Base-by-base conservation (phyloP, 2,329 filamentous ascomycete species). In the Cercospora janseana region DNA sequence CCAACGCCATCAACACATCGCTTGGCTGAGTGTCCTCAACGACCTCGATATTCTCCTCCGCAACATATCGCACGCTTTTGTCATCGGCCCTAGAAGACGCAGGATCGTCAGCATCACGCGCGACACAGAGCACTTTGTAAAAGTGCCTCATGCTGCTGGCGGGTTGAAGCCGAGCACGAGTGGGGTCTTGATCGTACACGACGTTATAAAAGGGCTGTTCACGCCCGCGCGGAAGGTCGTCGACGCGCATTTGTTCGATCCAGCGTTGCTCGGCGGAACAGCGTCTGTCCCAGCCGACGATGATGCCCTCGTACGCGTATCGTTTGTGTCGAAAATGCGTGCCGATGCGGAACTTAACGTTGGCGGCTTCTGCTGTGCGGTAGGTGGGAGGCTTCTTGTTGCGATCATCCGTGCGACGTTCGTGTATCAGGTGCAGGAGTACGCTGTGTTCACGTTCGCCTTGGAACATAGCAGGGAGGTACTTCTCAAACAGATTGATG, bases 311-410 rank as follows among this genome's bases (percentile, higher is more conserved):
- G 66, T 92, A 95, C 15, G 79, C 74, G 66, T 93, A 95, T 37
- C 90, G 80, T 54, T 77, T 82, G 70, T 98, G 93, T 40, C 78
- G 79, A 66, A 97, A 95, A 5, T 95, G 79, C 61, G 94, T 86
- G 1, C 93, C 93, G 41, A 95, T 79, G 43, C 77, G 80, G 67
- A 82, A 92, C 53, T 72, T 77, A 43, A 89, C 57, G 10, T 41
- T 29, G 15, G 37, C 32, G 9, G 27, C 16, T 16, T 46, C 41
- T 18, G 7, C 15, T 21, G n/a, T 42, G 23, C 57, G 52, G 3
- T 38, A 47, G 4, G 43, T 56, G 10, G 60, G 60, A 1, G 74
- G 71, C 54, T 78, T 82, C 2, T 74, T 73, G 51, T 78, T 79
- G 8, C 72, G 69, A 61, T 86, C 83, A 21, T 75, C 74, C 4